phyloP scores from a whole-genome alignment of 805 yeast species.

The Priceomyces medius region DNA sequence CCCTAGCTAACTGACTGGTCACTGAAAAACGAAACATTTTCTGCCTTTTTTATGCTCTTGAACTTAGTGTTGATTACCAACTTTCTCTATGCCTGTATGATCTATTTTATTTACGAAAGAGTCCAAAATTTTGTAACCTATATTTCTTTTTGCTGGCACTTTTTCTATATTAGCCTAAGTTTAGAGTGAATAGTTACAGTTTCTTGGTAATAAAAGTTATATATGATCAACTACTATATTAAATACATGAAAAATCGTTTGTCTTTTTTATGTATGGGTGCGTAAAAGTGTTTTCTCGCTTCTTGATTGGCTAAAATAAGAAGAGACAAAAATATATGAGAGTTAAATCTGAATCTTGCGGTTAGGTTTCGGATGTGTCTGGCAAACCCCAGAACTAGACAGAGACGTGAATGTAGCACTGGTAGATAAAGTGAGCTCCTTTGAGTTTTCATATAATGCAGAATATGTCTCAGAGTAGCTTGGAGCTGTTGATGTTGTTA shows the following conservation, averaged over 20 bases:
- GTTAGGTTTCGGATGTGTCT: neutral
- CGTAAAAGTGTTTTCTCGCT: constrained; percentile 9
- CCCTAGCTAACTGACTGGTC: constrained; percentile 1
- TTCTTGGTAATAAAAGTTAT: neutral
- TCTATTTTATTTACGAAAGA: neutral
- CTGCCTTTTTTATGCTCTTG: neutral
- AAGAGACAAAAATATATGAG: neutral
- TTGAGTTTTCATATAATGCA: constrained; percentile 7
- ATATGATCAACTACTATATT: neutral
- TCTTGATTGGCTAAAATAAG: constrained; percentile 6
- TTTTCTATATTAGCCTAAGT: neutral
- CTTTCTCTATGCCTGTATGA: neutral
- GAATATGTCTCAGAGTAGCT: constrained; percentile 11
- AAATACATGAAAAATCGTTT: constrained; percentile 1
- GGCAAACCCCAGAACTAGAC: constrained; percentile 3
- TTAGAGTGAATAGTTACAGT: neutral
- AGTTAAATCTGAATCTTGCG: neutral
- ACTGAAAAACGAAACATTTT: neutral
- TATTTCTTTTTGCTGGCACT: neutral
- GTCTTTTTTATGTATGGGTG: constrained; percentile 4
- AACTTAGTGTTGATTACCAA: neutral
- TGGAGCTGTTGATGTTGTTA: constrained; percentile 13
- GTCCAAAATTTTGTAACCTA: neutral
- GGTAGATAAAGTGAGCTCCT: constrained; percentile 5
- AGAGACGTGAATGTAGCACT: neutral